phyloP scores from a whole-genome alignment of 306 rosid species.

The Adenanthera pavonina region DNA sequence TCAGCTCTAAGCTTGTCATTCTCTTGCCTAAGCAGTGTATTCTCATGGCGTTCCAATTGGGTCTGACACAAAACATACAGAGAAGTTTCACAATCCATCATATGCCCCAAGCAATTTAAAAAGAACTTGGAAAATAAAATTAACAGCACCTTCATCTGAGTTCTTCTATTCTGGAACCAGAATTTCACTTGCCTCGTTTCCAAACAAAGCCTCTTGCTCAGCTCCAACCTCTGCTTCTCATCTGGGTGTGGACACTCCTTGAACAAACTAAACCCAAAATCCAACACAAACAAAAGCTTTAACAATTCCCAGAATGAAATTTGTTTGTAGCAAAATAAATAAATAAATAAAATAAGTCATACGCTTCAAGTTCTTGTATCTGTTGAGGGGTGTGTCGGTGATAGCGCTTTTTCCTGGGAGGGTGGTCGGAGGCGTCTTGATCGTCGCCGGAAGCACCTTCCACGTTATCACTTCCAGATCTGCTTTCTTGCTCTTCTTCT shows the following conservation, averaged over 20 bases:
- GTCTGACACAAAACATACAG: slow-evolving; percentile 56
- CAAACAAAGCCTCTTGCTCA: slow-evolving; percentile 74
- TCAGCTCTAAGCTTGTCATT: slow-evolving; percentile 94
- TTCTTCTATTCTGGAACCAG: slow-evolving; percentile 98
- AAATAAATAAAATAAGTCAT: slow-evolving; percentile 9
- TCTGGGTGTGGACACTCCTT: slow-evolving; percentile 99
- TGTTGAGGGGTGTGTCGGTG: slow-evolving; percentile 99
- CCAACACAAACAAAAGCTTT: background rate
- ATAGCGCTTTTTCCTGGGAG: slow-evolving; percentile 78
- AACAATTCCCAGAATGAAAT: background rate
- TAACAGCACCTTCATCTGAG: slow-evolving; percentile 86
- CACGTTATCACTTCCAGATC: slow-evolving; percentile 95
- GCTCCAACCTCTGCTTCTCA: slow-evolving; percentile 91
- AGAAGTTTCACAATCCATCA: slow-evolving; percentile 4
- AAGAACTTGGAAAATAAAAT: background rate
- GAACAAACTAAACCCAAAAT: slow-evolving; percentile 59
- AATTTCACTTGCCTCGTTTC: slow-evolving; percentile 94
- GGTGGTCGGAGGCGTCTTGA: slow-evolving; percentile 82
- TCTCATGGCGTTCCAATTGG: slow-evolving; percentile 94
- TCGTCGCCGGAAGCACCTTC: slow-evolving; percentile 95
- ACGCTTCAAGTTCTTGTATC: slow-evolving; percentile 98
- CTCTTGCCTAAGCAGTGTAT: slow-evolving; percentile 87
- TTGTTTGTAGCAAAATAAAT: background rate
- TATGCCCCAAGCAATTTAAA: slow-evolving; percentile 8
- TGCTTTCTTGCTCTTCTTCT: slow-evolving; percentile 89